Conservation (phyloP, 768 basidiomycete genomes). For the Mycena capillaripes region DNA sequence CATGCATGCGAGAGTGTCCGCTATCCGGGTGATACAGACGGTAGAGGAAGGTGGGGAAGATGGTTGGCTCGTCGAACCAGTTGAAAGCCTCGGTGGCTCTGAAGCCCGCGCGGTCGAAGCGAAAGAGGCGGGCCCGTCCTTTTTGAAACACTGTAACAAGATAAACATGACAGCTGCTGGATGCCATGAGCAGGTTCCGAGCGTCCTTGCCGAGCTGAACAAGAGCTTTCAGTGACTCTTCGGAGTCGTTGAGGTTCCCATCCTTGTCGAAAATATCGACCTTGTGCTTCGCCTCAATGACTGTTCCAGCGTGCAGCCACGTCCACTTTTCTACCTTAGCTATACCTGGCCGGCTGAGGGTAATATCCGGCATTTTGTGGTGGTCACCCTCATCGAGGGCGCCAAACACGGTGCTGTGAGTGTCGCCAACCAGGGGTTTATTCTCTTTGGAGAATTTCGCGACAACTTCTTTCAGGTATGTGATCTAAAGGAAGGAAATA, state of each 20-base stretch:
- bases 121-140: constrained; percentile 10
- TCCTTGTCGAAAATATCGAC: constrained; percentile 5
- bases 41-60: constrained; percentile 29
- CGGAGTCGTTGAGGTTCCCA: neutral
- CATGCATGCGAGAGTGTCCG: neutral
- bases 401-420: neutral
- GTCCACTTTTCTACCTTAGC: neutral
- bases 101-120: constrained; percentile 29
- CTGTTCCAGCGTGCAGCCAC: constrained; percentile 7
- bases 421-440: constrained; percentile 6
- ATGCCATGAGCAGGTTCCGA: constrained; percentile 18
- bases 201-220: constrained; percentile 17
- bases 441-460: neutral
- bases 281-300: constrained; percentile 7
- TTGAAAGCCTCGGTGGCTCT: constrained; percentile 13
- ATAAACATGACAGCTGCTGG: constrained; percentile 16
- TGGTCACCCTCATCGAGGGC: neutral
- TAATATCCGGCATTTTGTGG: constrained; percentile 15
- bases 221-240: neutral
- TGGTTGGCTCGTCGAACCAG: neutral
- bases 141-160: constrained; percentile 6
- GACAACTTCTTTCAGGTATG: neutral
- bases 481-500: neutral
- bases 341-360: neutral
- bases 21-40: constrained; percentile 19